Evolutionary conservation across 257 asterid species (phyloP), one percentile per base, ranked within the genome.

Genomic region (Solanum lycopersicoides): DNA sequence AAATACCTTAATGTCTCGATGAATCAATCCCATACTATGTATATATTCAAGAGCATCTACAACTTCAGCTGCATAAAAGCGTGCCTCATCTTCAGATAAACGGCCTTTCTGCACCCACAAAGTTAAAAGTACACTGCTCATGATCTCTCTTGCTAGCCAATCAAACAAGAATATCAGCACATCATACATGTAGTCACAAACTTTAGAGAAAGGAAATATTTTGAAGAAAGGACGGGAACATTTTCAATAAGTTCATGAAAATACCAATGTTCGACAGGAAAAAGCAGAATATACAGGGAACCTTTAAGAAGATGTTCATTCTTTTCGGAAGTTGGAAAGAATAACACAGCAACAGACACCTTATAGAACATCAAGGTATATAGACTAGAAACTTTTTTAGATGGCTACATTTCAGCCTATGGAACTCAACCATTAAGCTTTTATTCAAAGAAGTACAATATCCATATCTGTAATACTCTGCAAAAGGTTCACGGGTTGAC

Each of bases 41-140:
- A 97, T 97, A 87, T 97, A 97, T 88, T 97, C 99, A 88, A 97
- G 99, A 91, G 99, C 98, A 85, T 95, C 98, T 87, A 96, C 99
- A 90, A 95, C 94, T 94, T 97, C 99, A 66, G 99, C 99, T 87
- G 99, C 97, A 88, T 97, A 97, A 89, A 95, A 97, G 84, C 97
- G 94, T 68, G 99, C 96, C 88, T 95, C 99, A 25, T 96, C 95
- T 90, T 97, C 98, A 28, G 98, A 89, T 86, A 97, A 88, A 76
- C 95, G 98, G 66, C 99, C 95, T 94, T 97, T 97, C 99, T 97
- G 98, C 92, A 92, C 44, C 87, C 87, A 89, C 16, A 28, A 87
- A 90, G 86, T 86, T 80, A 87, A 72, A 44, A 76, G 71, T 32
- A 85, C 73, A 86, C 1, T 41, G 5, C 71, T 21, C 25, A 74